Percentiles rank a stretch among this genome's conserved stretches.
phyloP scores from a whole-genome alignment of 2,329 filamentous ascomycete genomes.

The Chaetomiaceae sp. region DNA sequence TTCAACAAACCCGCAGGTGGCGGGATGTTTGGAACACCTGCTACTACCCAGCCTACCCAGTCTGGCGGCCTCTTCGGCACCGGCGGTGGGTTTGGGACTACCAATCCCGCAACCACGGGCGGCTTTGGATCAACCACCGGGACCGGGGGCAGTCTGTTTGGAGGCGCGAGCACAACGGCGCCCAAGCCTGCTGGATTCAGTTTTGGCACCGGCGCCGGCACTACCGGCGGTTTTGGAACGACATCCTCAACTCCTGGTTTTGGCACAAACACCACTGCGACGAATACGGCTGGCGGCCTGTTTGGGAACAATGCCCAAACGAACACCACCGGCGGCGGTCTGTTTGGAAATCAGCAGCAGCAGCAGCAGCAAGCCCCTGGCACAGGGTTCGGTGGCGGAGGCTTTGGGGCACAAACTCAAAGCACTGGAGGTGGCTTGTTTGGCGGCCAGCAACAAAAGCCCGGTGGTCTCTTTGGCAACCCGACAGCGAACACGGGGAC shows the following conservation, averaged over 20 bases:
- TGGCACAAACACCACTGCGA: slow-evolving; percentile 16
- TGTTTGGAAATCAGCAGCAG: slow-evolving; percentile 31
- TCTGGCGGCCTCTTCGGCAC: slow-evolving; percentile 46
- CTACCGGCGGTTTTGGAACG: slow-evolving; percentile 19
- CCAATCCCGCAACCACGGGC: slow-evolving; percentile 8
- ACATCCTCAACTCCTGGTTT: slow-evolving; percentile 18
- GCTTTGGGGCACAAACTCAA: slow-evolving; percentile 27
- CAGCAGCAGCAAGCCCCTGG: slow-evolving; percentile 20
- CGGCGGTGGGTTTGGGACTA: slow-evolving; percentile 26
- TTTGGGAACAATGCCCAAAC: slow-evolving; percentile 34
- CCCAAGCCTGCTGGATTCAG: slow-evolving; percentile 23
- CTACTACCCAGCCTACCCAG: slow-evolving; percentile 22
- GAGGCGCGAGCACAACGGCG: slow-evolving; percentile 11
- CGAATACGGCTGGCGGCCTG: slow-evolving; percentile 31
- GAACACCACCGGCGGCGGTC: slow-evolving; percentile 23
- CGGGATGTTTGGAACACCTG: slow-evolving; percentile 43
- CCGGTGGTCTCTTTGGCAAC: slow-evolving; percentile 27
- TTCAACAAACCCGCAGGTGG: slow-evolving; percentile 31
- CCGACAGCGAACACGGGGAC: slow-evolving; percentile 22
- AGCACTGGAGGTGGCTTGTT: slow-evolving; percentile 25
- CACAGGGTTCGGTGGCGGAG: slow-evolving; percentile 29
- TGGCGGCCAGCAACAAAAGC: slow-evolving; percentile 30
- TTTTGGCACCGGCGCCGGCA: slow-evolving; percentile 19
- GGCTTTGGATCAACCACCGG: slow-evolving; percentile 18
- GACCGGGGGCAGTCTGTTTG: slow-evolving; percentile 36